Evolutionary conservation across 2,329 filamentous ascomycete species (phyloP), one percentile per base, ranked within the genome.

Genomic region (Drechslerella dactyloides): DNA sequence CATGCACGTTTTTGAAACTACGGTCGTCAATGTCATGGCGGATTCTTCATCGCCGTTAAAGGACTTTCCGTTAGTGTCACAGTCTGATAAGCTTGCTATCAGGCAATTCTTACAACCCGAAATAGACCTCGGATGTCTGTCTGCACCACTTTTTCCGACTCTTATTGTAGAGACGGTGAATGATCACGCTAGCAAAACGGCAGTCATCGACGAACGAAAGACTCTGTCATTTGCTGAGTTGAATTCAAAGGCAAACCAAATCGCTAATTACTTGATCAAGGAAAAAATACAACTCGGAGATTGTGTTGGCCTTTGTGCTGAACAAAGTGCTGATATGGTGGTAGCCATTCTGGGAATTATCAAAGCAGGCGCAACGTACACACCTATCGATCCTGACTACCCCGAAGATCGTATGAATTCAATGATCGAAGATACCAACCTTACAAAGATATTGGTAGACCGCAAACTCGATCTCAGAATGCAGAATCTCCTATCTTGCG

Each of bases 331-430:
- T 27, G 51, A 64, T 50, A 57, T 56, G 42, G 23, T 64, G 1
- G 24, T 52, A 40, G 52, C 48, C 15, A 50, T 56, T 42, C 30
- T 64, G 19, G 52, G 52, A 30, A 64, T 64, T 27, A 8, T 57
- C 42, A 64, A 57, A 52, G 52, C 54, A 1, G 60, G 60, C 19
- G 60, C 60, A 27, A 51, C 35, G 13, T 64, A 64, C 27, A 64
- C 60, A 24, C 52, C 60, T 13, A 56, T 64, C 19, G 60, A 64
- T 17, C 58, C 58, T 15, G 58, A 62, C 24, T 62, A 54, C 30
- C 58, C 58, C 8, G 58, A 62, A 40, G 58, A 62, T 17, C 58
- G 58, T 27, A 54, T 62, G n/a, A 62, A 19, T 21, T 62, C 58
- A 33, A 62, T 62, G 48, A 46, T 62, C 21, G 58, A 62, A 35